A percentile compares a stretch with the other conserved stretches of the same genome.
phyloP scores from a whole-genome alignment of 2,329 filamentous ascomycete genomes.

The Claviceps pazoutovae region DNA sequence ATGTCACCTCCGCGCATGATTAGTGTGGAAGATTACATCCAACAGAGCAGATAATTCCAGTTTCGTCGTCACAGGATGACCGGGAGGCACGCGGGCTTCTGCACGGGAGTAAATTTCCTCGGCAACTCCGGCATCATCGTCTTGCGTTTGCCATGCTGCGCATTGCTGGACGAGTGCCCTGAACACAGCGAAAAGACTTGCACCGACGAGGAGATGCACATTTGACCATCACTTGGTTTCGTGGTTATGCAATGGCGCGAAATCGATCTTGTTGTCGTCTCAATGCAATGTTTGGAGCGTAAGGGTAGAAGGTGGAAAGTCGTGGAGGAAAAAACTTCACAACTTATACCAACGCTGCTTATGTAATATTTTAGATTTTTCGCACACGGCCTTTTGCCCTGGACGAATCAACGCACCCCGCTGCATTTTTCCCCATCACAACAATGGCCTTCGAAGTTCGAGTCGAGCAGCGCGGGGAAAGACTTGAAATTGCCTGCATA shows the following conservation, averaged over 20 bases:
- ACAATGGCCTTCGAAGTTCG: no score
- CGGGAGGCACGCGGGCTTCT: not conserved
- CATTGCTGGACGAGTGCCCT: not conserved
- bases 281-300: no score
- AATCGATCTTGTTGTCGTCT: no score
- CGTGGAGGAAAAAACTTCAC: not conserved
- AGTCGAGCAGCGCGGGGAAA: not conserved
- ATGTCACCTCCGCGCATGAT: no score
- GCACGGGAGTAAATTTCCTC: not conserved
- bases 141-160: not conserved
- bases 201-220: no score
- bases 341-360: not conserved
- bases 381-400: not conserved
- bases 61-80: no score
- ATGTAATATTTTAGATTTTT: not conserved
- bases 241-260: no score
- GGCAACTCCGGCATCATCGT: not conserved
- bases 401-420: not conserved
- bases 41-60: no score
- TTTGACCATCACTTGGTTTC: no score
- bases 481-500: not conserved
- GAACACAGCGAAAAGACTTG: not conserved
- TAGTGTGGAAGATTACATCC: no score
- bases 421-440: no score
- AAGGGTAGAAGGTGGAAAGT: rapidly evolving